Conservation (phyloP, 805 yeast genomes). For the Saccharomyces kudriavzevii region DNA sequence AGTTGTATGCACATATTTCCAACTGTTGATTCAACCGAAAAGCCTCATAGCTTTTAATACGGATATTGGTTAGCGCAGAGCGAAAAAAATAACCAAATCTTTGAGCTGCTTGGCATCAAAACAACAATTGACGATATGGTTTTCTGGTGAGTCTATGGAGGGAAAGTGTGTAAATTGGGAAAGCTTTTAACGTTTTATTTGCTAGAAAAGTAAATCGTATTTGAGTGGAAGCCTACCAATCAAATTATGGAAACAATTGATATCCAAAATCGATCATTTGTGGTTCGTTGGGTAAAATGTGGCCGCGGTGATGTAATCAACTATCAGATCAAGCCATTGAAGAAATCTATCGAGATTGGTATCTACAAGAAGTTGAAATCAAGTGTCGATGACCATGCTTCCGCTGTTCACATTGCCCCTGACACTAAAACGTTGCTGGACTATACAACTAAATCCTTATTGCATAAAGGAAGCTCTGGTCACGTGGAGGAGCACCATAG, state of each 20-base stretch:
- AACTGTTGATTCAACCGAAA: not conserved
- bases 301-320: constrained; percentile 57
- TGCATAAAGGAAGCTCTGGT: constrained; percentile 14
- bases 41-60: not conserved
- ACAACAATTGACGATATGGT: not conserved
- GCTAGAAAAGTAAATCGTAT: not conserved
- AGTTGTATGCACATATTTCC: not conserved
- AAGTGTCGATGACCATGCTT: constrained; percentile 12
- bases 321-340: constrained; percentile 78
- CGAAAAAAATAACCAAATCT: not conserved
- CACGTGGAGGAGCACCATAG: constrained; percentile 6
- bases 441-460: constrained; percentile 17
- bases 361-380: constrained; percentile 28
- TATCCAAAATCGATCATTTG: constrained; percentile 79
- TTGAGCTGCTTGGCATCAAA: not conserved
- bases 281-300: constrained; percentile 84
- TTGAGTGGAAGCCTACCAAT: not conserved
- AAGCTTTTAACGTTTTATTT: not conserved
- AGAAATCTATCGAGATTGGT: constrained; percentile 44
- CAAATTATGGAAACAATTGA: constrained; percentile 75
- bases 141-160: not conserved
- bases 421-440: constrained; percentile 24
- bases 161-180: not conserved
- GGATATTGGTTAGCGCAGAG: not conserved
- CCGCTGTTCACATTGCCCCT: constrained; percentile 27